Conservation (phyloP, 2,329 filamentous ascomycete species). For the Hirsutella rhossiliensis region DNA sequence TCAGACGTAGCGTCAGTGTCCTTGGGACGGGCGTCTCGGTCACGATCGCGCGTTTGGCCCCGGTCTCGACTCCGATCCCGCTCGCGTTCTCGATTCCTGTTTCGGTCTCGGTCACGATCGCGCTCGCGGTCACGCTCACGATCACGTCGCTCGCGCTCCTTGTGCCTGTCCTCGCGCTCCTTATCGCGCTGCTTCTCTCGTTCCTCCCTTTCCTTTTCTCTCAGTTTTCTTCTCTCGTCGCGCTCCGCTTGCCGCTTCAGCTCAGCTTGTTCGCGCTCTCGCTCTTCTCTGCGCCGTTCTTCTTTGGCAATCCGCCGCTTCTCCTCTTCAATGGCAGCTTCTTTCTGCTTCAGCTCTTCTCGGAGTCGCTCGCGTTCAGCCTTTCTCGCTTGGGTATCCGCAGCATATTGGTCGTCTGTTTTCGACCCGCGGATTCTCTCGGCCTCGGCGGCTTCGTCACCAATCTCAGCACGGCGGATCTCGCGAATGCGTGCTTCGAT, state of each 20-base stretch:
- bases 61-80: slow-evolving; percentile 18
- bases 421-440: slow-evolving; percentile 56
- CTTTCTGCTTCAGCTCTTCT: slow-evolving; percentile 46
- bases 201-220: slow-evolving; percentile 38
- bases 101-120: slow-evolving; percentile 7
- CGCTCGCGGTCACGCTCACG: slow-evolving; percentile 16
- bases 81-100: slow-evolving; percentile 15
- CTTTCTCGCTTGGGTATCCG: slow-evolving; percentile 49
- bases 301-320: slow-evolving; percentile 46
- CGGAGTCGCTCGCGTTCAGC: slow-evolving; percentile 49
- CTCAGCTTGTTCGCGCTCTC: slow-evolving; percentile 36
- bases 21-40: slow-evolving; percentile 19
- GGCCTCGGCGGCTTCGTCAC: slow-evolving; percentile 52
- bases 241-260: slow-evolving; percentile 36
- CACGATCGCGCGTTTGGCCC: slow-evolving; percentile 17
- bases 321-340: slow-evolving; percentile 49
- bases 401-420: slow-evolving; percentile 61
- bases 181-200: slow-evolving; percentile 25
- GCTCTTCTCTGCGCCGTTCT: slow-evolving; percentile 38
- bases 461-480: slow-evolving; percentile 55
- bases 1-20: slow-evolving; percentile 28
- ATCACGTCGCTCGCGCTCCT: slow-evolving; percentile 22
- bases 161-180: slow-evolving; percentile 24
- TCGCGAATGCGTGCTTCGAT: slow-evolving; percentile 61
- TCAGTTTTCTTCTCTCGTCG: slow-evolving; percentile 35